These are phyloP conservation scores for Moringa oleifera DNA, from an alignment of 345 rosid genomes.

Conservation along the genomic window DNA sequence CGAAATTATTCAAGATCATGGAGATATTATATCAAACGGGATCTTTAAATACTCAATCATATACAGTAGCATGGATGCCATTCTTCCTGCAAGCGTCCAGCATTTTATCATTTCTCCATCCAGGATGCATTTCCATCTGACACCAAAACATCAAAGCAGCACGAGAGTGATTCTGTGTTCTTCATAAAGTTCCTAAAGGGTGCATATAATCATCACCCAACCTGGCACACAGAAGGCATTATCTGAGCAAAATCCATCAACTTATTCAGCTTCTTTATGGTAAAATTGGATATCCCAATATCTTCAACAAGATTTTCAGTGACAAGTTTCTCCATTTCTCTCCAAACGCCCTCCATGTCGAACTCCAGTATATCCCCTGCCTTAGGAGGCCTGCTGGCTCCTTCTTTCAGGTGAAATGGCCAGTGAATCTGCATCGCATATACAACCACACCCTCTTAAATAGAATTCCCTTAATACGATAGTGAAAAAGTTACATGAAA, in stretches of 20 bases:
- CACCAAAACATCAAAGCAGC: constrained; percentile 7
- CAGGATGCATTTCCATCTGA: constrained; percentile 70
- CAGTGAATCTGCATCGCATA: constrained; percentile 45
- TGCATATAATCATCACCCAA: not conserved
- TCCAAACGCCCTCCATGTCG: constrained; percentile 62
- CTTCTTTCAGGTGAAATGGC: constrained; percentile 49
- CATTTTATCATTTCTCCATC: constrained; percentile 60
- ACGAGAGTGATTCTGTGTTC: not conserved
- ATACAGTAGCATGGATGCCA: constrained; percentile 48
- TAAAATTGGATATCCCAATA: constrained; percentile 48
- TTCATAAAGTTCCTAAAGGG: too few relatives aligned
- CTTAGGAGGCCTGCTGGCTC: constrained; percentile 42
- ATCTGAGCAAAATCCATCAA: constrained; percentile 29
- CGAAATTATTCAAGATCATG: not conserved
- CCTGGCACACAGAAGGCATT: constrained; percentile 49
- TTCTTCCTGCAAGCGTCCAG: constrained; percentile 36
- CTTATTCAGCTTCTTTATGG: constrained; percentile 42
- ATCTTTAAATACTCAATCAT: not conserved
- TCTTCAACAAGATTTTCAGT: constrained; percentile 36
- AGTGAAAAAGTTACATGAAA: not conserved
- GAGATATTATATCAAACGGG: not conserved
- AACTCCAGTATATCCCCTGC: constrained; percentile 38
- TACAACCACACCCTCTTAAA: not conserved
- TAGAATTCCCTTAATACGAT: too few relatives aligned
- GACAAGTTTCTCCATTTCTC: constrained; percentile 54